Evolutionary conservation across 768 basidiomycete genomes (phyloP).

Genomic region (Tricholoma hemisulphureum): DNA sequence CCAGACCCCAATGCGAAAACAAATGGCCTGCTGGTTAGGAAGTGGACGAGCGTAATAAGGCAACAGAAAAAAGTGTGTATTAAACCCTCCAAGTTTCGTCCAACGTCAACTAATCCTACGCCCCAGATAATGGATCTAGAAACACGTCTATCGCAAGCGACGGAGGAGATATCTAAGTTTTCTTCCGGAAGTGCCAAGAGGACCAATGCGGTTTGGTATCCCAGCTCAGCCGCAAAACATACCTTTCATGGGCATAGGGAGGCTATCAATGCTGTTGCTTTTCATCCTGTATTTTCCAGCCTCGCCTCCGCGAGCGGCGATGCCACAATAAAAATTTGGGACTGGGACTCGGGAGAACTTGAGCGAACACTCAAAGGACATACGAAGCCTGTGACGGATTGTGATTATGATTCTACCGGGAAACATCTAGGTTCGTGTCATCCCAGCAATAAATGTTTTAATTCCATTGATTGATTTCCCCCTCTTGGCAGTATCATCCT

Average conservation of each 20-base stretch:
- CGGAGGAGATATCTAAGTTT: slow-evolving; percentile 27
- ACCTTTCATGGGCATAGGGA: slow-evolving; percentile 56
- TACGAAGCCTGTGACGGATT: slow-evolving; percentile 66
- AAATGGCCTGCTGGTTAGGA: slow-evolving; percentile 69
- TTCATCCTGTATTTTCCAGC: slow-evolving; percentile 69
- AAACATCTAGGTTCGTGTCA: slow-evolving; percentile 52
- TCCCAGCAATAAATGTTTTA: background rate
- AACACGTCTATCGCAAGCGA: slow-evolving; percentile 47
- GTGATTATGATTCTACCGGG: slow-evolving; percentile 69
- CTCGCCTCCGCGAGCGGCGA: slow-evolving; percentile 69
- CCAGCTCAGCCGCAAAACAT: slow-evolving; percentile 43
- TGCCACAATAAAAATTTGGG: slow-evolving; percentile 71
- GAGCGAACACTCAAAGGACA: slow-evolving; percentile 75
- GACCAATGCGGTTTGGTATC: slow-evolving; percentile 46
- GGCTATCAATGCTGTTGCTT: slow-evolving; percentile 57
- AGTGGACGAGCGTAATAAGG: slow-evolving; percentile 81
- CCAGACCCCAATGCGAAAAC: slow-evolving; percentile 25
- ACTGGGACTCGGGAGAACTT: slow-evolving; percentile 77
- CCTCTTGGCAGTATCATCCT: slow-evolving; percentile 18
- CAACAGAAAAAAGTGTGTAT: slow-evolving; percentile 72
- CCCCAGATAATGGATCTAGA: slow-evolving; percentile 62
- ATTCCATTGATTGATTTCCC: background rate
- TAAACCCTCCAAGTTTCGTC: background rate
- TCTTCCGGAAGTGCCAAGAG: slow-evolving; percentile 8
- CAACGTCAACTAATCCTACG: background rate